Evolutionary conservation across 805 yeast species (phyloP).

Genomic region (Vanderwaltozyma yarrowii): DNA sequence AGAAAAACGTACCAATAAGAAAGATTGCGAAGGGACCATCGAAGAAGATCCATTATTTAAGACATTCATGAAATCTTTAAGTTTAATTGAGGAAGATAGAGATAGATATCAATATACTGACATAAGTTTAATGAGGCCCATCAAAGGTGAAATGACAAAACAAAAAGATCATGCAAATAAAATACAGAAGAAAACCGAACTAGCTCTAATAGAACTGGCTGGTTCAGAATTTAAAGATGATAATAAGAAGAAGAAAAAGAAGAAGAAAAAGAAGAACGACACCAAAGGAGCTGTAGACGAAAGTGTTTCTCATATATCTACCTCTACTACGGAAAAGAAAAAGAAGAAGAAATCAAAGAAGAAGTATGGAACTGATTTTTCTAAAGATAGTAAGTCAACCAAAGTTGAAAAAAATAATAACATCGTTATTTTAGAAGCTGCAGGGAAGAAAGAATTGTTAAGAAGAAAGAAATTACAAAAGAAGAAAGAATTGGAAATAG

Average conservation of each 20-base stretch:
- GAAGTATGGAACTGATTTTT: constrained; percentile 2
- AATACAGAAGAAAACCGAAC: constrained; percentile 15
- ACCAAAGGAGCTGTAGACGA: not conserved
- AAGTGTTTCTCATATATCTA: not conserved
- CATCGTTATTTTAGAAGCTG: constrained; percentile 24
- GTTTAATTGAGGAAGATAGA: constrained; percentile 12
- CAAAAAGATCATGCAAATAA: constrained; percentile 12
- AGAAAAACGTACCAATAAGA: constrained; percentile 5
- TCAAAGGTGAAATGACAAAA: constrained; percentile 19
- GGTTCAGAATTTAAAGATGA: constrained; percentile 15
- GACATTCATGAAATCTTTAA: constrained; percentile 24
- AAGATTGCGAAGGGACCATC: constrained; percentile 24
- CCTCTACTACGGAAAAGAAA: constrained; percentile 3
- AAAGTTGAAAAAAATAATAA: constrained; percentile 11
- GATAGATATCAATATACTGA: constrained; percentile 17
- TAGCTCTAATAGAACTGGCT: constrained; percentile 20
- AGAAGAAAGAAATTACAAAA: constrained; percentile 17
- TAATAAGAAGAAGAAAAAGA: constrained; percentile 15
- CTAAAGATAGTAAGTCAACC: not conserved
- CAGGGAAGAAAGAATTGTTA: constrained; percentile 23
- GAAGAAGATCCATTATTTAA: constrained; percentile 23
- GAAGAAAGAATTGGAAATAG: constrained; percentile 6
- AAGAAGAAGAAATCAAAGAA: constrained; percentile 4
- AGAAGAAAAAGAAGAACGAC: constrained; percentile 6
- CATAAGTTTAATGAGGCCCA: constrained; percentile 20